Base-by-base conservation (phyloP, 108 stramenopile genomes). In the Licmophora abbreviata region DNA sequence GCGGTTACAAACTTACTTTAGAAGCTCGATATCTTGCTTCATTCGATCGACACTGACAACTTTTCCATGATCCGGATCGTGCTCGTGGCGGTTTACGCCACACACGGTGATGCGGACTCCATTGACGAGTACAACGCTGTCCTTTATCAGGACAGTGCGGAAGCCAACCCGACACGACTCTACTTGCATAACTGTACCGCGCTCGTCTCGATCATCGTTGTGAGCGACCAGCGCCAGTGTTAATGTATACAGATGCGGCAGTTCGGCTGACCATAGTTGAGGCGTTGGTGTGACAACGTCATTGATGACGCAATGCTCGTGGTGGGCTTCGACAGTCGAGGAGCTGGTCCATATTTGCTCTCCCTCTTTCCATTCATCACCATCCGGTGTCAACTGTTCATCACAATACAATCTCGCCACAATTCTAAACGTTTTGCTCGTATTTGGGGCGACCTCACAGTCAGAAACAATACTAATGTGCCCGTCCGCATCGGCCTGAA, bases 21-120 rank as follows among this genome's bases (percentile, higher is more conserved):
- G 76, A 6, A 81, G 14, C 31, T 32, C 48, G 36, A 93, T 76
- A 50, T 93, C 92, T 31, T 65, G 53, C 29, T 52, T 53, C 58
- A 87, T 89, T 29, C 79, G 57, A 6, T 75, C 69, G 21, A 81
- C 47, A 34, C 72, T 67, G 5, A 89, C 73, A 11, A 80, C 75
- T 50, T 93, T 93, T 20, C 88, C 92, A 46, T 69, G 47, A 43
- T 88, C 78, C 3, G 85, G 81, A 49, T 95, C 87, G 47, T 95
- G 94, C 58, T 98, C 97, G 68, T 95, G 95, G 8, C 97, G 79
- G 56, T 98, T 98, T 31, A 89, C 83, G 22, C 93, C 92, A 20
- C 82, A 86, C 31, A 93, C 64, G n/a, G 64, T 74, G 44, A 95
- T 73, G 26, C 37, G 55, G 25, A 53, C 47, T 1, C 63, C 71